phyloP scores from a whole-genome alignment of 2,329 filamentous ascomycete genomes.

The Fusarium longipes region DNA sequence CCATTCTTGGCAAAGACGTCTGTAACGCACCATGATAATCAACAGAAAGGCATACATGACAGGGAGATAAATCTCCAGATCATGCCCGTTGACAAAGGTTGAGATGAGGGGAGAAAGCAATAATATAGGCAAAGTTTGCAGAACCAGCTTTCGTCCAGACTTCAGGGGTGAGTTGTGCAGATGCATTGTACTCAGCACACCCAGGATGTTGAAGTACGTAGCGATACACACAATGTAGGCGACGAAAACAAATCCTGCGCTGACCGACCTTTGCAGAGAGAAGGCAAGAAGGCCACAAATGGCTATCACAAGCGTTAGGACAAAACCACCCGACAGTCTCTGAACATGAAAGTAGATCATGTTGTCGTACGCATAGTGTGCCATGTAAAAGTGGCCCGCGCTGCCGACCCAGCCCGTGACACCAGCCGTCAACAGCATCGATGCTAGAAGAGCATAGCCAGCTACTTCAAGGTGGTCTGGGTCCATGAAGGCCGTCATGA shows the following conservation, averaged over 20 bases:
- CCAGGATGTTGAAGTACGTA: slow-evolving; percentile 35
- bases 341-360: slow-evolving; percentile 39
- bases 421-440: slow-evolving; percentile 32
- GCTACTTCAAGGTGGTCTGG: slow-evolving; percentile 21
- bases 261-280: slow-evolving; percentile 21
- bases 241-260: slow-evolving; percentile 28
- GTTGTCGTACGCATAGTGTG: slow-evolving; percentile 37
- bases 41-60: slow-evolving; percentile 32
- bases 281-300: slow-evolving; percentile 27
- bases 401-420: slow-evolving; percentile 38
- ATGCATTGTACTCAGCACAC: slow-evolving; percentile 38
- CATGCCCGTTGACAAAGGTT: slow-evolving; percentile 30
- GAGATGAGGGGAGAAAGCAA: slow-evolving; percentile 31
- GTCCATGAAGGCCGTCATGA: slow-evolving; percentile 38
- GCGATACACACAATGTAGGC: slow-evolving; percentile 29
- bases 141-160: slow-evolving; percentile 22
- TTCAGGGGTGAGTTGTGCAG: slow-evolving; percentile 22
- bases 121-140: slow-evolving; percentile 28
- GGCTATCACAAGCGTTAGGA: slow-evolving; percentile 13
- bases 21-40: slow-evolving; percentile 15
- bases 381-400: slow-evolving; percentile 31
- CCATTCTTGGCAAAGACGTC: slow-evolving; percentile 32
- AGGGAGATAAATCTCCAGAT: slow-evolving; percentile 29
- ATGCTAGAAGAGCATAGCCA: slow-evolving; percentile 29
- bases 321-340: slow-evolving; percentile 30